Evolutionary conservation across 345 rosid genomes (phyloP).

Genomic region (Moricandia moricandioides): DNA sequence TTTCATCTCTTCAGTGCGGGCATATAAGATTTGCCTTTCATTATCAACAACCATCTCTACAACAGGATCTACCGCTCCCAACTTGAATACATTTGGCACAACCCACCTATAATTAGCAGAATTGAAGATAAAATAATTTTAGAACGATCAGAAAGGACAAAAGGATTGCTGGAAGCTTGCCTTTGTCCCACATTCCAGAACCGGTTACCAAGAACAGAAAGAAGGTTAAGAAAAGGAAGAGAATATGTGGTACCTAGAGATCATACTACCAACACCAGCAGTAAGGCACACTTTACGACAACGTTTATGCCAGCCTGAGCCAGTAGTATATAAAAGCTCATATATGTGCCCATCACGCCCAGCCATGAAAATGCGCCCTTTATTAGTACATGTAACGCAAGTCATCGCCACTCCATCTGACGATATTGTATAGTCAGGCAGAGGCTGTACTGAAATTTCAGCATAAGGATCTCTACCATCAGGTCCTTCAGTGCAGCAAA

Average conservation of each 20-base stretch:
- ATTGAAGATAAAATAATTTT: not conserved
- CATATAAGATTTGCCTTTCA: conserved; percentile 90
- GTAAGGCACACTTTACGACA: conserved; percentile 95
- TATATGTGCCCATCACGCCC: conserved; percentile 95
- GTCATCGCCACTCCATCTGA: conserved; percentile 97
- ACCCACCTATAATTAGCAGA: conserved; percentile 74
- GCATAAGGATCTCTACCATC: conserved; percentile 90
- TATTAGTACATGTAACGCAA: conserved; percentile 71
- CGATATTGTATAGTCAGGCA: conserved; percentile 82
- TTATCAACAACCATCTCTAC: conserved; percentile 90
- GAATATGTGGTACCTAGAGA: conserved; percentile 64
- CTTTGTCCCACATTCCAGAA: not conserved
- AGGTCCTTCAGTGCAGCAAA: conserved; percentile 80
- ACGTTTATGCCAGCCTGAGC: conserved; percentile 86
- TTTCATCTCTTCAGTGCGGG: conserved; percentile 91
- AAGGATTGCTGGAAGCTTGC: conserved; percentile 7
- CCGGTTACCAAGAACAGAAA: not conserved
- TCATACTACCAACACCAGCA: conserved; percentile 88
- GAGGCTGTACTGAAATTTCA: conserved; percentile 81
- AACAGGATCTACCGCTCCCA: conserved; percentile 90
- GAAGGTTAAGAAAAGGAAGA: not conserved
- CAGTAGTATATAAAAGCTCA: conserved; percentile 76
- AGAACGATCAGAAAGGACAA: not conserved
- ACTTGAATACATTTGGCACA: conserved; percentile 86
- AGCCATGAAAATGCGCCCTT: conserved; percentile 85